These are phyloP conservation scores for Diddensiella caesifluorescens DNA, from an alignment of 805 yeast genomes.

Conservation along the genomic window DNA sequence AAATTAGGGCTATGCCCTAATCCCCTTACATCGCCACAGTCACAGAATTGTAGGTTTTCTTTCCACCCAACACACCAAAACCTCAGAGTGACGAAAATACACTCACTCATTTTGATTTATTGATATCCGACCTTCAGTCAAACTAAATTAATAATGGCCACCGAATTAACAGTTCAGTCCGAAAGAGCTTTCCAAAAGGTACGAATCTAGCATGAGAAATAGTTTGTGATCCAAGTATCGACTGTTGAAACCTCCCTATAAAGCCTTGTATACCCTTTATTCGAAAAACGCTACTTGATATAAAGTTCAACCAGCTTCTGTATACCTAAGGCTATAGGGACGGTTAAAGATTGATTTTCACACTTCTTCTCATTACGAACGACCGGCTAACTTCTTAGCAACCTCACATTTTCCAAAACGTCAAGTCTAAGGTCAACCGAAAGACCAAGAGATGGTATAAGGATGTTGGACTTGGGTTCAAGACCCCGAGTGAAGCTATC, in stretches of 20 bases:
- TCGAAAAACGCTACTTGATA: not conserved
- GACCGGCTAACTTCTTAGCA: constrained; percentile 54
- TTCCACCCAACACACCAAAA: too few species aligned
- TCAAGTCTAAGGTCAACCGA: constrained; percentile 98
- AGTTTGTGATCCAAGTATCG: too few species aligned
- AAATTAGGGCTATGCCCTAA: constrained; percentile 4
- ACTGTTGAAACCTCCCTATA: too few species aligned
- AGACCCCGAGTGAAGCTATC: constrained; percentile 98
- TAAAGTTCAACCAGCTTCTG: not conserved
- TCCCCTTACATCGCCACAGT: too few species aligned
- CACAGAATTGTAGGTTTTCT: too few species aligned
- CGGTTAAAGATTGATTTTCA: not conserved
- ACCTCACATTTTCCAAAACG: constrained; percentile 99
- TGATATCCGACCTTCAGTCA: too few species aligned
- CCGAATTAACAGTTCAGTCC: constrained; percentile 99
- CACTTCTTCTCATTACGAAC: not conserved
- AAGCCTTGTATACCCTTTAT: too few species aligned
- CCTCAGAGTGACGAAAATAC: too few species aligned
- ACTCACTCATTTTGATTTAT: too few species aligned
- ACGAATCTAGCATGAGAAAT: too few species aligned
- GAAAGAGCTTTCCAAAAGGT: constrained; percentile 99
- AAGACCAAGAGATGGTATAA: constrained; percentile 99
- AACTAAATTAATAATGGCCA: constrained; percentile 58
- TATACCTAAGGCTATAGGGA: constrained; percentile 23
- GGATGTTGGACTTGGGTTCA: constrained; percentile 99